Percentiles rank a stretch among this genome's conserved stretches.
phyloP scores from a whole-genome alignment of 2,329 filamentous ascomycete species.

The Metarhizium brunneum region DNA sequence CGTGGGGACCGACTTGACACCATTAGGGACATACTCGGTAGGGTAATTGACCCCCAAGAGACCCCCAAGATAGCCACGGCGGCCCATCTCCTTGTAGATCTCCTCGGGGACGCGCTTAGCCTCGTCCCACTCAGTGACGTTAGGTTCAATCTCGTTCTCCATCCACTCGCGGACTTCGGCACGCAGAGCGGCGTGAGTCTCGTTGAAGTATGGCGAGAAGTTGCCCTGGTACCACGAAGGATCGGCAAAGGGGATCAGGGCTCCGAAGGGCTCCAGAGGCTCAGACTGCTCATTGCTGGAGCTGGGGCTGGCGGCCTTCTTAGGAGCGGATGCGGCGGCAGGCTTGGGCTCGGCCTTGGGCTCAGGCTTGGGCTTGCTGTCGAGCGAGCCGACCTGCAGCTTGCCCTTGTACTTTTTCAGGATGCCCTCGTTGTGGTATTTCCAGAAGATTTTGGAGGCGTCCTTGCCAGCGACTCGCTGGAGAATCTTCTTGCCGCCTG shows the following conservation, averaged over 20 bases:
- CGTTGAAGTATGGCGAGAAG: conserved; percentile 94
- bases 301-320: conserved; percentile 19
- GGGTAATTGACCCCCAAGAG: conserved; percentile 80
- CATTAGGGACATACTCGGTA: conserved; percentile 55
- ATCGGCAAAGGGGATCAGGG: conserved; percentile 83
- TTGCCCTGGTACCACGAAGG: conserved; percentile 93
- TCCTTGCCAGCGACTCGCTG: conserved; percentile 56
- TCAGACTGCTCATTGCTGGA: conserved; percentile 44
- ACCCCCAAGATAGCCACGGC: conserved; percentile 86
- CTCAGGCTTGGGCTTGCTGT: conserved; percentile 71
- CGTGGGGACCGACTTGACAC: conserved; percentile 66
- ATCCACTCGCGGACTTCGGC: conserved; percentile 90
- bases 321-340: conserved; percentile 18
- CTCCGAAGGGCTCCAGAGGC: conserved; percentile 75
- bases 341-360: conserved; percentile 29
- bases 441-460: conserved; percentile 60
- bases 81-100: conserved; percentile 94
- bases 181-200: conserved; percentile 83
- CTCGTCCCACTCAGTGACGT: conserved; percentile 96
- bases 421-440: conserved; percentile 76
- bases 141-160: conserved; percentile 77
- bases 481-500: conserved; percentile 57
- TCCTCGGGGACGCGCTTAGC: conserved; percentile 77
- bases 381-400: conserved; percentile 77
- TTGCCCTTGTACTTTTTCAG: conserved; percentile 76